Conservation (phyloP, 2,329 filamentous ascomycete genomes). For the Diaporthe helianthi region DNA sequence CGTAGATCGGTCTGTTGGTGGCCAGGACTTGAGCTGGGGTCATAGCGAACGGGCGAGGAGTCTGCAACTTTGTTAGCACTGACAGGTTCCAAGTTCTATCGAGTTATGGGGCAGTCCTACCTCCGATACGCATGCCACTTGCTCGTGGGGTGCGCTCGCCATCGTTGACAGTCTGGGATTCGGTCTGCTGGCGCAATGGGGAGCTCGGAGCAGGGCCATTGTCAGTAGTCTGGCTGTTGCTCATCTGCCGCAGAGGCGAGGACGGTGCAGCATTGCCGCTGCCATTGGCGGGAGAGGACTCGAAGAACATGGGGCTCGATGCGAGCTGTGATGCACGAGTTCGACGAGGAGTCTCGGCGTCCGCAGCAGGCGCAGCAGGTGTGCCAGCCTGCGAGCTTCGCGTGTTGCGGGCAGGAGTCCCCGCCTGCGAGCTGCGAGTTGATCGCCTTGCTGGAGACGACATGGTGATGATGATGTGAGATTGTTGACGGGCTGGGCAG, state of each 20-base stretch:
- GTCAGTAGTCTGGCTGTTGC: conserved; percentile 60
- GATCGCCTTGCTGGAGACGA: conserved; percentile 66
- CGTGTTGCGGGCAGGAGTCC: conserved; percentile 50
- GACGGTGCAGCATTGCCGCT: conserved; percentile 50
- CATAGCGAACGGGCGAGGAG: conserved; percentile 91
- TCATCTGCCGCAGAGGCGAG: conserved; percentile 64
- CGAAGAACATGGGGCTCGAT: conserved; percentile 85
- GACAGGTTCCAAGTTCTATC: not conserved
- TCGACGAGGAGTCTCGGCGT: conserved; percentile 42
- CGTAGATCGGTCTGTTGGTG: conserved; percentile 74
- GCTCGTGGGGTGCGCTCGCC: conserved; percentile 77
- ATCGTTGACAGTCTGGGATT: conserved; percentile 60
- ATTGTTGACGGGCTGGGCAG: conserved; percentile 17
- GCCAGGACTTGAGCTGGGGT: conserved; percentile 87
- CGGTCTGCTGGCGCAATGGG: conserved; percentile 64
- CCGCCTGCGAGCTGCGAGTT: conserved; percentile 61
- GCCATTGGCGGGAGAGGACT: conserved; percentile 52
- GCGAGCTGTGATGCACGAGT: conserved; percentile 59
- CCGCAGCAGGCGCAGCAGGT: not conserved
- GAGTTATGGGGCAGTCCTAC: conserved; percentile 52
- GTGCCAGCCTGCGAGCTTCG: conserved; percentile 42
- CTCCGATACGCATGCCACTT: conserved; percentile 65
- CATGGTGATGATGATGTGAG: conserved; percentile 51
- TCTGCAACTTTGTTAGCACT: conserved; percentile 57
- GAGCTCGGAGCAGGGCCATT: conserved; percentile 59